These are phyloP conservation scores for Graphiopsis chlorocephala DNA, from an alignment of 2,329 filamentous ascomycete genomes.

Conservation along the genomic window DNA sequence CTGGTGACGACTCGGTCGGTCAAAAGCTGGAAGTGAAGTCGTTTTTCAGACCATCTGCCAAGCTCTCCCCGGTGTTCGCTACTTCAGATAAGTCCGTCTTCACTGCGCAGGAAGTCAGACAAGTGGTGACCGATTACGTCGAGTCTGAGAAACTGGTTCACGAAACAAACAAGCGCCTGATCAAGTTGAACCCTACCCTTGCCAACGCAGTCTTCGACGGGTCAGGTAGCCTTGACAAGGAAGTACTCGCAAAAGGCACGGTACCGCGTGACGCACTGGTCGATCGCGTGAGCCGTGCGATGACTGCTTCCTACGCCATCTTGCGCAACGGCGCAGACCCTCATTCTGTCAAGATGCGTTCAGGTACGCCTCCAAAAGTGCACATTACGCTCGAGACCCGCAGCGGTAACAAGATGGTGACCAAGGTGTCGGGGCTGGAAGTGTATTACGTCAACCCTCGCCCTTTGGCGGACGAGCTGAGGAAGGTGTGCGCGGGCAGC, in stretches of 20 bases:
- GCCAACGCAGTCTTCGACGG: conserved; percentile 61
- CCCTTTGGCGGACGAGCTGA: conserved; percentile 61
- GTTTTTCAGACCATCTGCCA: conserved; percentile 57
- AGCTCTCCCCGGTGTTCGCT: conserved; percentile 55
- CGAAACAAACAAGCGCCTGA: conserved; percentile 58
- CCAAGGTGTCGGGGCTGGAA: conserved; percentile 61
- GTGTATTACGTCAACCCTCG: conserved; percentile 59
- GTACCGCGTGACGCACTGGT: conserved; percentile 60
- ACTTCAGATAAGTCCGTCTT: conserved; percentile 51
- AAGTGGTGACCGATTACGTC: conserved; percentile 57
- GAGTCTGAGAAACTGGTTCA: conserved; percentile 57
- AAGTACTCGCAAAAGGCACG: conserved; percentile 55
- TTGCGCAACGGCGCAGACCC: conserved; percentile 47
- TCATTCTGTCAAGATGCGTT: conserved; percentile 56
- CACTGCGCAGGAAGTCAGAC: conserved; percentile 58
- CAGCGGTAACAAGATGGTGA: conserved; percentile 65
- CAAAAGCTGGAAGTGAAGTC: conserved; percentile 52
- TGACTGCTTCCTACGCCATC: conserved; percentile 58
- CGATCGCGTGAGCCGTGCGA: conserved; percentile 56
- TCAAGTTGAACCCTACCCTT: conserved; percentile 61
- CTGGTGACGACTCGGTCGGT: conserved; percentile 41
- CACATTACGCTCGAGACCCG: conserved; percentile 61
- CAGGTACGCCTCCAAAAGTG: conserved; percentile 60
- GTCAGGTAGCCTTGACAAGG: conserved; percentile 51
- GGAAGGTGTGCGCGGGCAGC: conserved; percentile 66